Conservation (phyloP, 139 green algal species). For the Chlamydomonas schloesseri region DNA sequence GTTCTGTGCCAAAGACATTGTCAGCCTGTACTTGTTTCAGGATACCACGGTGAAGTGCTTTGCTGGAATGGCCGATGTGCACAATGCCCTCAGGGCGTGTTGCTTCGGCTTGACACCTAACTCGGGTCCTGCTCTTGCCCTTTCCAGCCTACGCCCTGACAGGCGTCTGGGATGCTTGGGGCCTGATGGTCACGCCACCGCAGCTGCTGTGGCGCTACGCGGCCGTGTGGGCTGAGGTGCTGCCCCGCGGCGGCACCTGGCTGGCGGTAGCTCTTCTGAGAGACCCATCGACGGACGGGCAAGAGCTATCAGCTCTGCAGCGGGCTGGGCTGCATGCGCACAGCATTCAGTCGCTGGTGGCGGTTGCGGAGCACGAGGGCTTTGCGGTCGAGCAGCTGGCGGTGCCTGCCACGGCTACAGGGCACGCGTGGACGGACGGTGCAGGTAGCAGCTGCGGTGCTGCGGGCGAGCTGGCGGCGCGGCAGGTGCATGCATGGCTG, state of each 20-base stretch:
- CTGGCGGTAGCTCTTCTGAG: neutral
- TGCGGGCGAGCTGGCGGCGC: too few species aligned
- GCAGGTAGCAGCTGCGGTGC: too few species aligned
- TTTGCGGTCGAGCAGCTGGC: too few species aligned
- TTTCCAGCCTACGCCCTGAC: neutral
- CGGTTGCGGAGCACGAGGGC: neutral
- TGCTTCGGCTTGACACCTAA: neutral
- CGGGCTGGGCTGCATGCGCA: neutral
- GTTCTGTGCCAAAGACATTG: too few species aligned
- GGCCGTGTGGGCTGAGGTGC: neutral
- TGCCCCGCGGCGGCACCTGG: neutral
- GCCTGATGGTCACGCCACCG: constrained; percentile 2
- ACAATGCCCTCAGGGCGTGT: too few species aligned
- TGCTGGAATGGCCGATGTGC: too few species aligned
- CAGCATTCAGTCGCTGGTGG: neutral
- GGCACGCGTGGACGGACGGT: too few species aligned
- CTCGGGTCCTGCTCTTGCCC: neutral
- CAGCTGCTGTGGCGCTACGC: constrained; percentile 20
- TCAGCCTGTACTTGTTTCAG: too few species aligned
- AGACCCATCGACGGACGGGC: neutral
- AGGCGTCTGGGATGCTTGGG: constrained; percentile 18
- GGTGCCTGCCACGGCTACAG: too few species aligned
- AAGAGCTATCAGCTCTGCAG: too few species aligned
- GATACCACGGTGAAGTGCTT: too few species aligned
- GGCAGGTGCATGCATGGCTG: too few species aligned